Conservation (phyloP, 2,329 filamentous ascomycete genomes). For the Ophiostoma sp. region DNA sequence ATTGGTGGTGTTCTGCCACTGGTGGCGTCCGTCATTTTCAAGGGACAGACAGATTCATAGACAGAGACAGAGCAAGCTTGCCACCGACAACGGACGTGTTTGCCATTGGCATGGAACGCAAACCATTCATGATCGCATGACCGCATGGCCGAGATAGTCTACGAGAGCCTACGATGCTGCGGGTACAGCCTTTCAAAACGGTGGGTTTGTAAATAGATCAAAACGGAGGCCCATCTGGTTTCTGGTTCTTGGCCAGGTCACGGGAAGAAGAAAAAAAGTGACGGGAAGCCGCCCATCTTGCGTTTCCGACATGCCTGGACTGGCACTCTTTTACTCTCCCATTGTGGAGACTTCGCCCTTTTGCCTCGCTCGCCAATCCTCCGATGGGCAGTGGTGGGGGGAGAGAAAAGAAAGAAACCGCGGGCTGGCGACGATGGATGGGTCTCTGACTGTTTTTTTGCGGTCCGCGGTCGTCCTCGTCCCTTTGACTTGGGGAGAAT, state of each 20-base stretch:
- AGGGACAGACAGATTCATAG: neutral
- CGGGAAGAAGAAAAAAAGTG: neutral
- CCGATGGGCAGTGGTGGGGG: neutral
- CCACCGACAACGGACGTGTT: neutral
- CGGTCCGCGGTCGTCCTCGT: neutral
- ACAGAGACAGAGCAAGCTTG: neutral
- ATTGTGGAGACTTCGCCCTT: neutral
- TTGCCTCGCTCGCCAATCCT: conserved; percentile 12
- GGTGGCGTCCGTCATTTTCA: neutral
- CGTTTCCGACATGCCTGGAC: neutral
- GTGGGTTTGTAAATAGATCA: neutral
- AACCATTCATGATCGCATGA: neutral
- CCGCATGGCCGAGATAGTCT: neutral
- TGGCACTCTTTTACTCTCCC: neutral
- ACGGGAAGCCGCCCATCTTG: neutral
- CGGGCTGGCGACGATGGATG: neutral
- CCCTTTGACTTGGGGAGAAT: neutral
- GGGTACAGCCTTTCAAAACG: neutral
- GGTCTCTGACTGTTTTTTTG: neutral
- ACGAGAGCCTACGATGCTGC: neutral
- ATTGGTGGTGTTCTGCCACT: neutral
- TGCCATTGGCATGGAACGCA: neutral
- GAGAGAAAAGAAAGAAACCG: neutral
- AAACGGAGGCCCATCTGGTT: neutral
- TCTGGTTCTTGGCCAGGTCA: neutral